phyloP scores from a whole-genome alignment of 257 asterid genomes.

The Orobanche coerulescens region DNA sequence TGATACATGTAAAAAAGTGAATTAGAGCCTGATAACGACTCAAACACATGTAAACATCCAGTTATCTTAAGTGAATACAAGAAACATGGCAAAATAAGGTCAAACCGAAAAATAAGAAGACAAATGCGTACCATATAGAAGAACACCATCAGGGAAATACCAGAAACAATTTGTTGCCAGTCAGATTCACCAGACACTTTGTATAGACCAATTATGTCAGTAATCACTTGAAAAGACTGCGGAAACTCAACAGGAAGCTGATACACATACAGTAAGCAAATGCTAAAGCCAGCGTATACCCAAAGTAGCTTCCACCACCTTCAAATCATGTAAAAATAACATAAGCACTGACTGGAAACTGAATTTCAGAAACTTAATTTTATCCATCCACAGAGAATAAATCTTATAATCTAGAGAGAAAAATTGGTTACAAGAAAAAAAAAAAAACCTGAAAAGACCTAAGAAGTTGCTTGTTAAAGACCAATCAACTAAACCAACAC shows the following conservation, averaged over 20 bases:
- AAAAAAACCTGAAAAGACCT: constrained; percentile 88
- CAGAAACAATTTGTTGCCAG: constrained; percentile 74
- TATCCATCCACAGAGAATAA: not conserved
- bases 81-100: constrained; percentile 15
- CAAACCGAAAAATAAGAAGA: constrained; percentile 21
- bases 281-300: constrained; percentile 70
- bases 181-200: constrained; percentile 52
- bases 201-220: constrained; percentile 65
- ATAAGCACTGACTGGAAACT: constrained; percentile 25
- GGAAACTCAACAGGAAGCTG: constrained; percentile 79
- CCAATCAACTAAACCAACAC: constrained; percentile 94
- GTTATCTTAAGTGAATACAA: constrained; percentile 7
- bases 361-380: constrained; percentile 15
- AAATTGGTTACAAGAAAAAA: not conserved
- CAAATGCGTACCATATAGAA: constrained; percentile 72
- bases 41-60: not conserved
- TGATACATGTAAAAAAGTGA: not conserved
- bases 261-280: constrained; percentile 68
- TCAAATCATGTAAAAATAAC: constrained; percentile 33
- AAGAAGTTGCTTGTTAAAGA: constrained; percentile 93
- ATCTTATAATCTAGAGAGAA: constrained; percentile 8
- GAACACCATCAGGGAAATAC: constrained; percentile 69
- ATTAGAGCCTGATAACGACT: not conserved
- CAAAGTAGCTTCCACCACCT: constrained; percentile 99
- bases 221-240: constrained; percentile 33